Evolutionary conservation across 306 rosid species (phyloP), one percentile per base, ranked within the genome.

Genomic region (Cucurbita maxima): DNA sequence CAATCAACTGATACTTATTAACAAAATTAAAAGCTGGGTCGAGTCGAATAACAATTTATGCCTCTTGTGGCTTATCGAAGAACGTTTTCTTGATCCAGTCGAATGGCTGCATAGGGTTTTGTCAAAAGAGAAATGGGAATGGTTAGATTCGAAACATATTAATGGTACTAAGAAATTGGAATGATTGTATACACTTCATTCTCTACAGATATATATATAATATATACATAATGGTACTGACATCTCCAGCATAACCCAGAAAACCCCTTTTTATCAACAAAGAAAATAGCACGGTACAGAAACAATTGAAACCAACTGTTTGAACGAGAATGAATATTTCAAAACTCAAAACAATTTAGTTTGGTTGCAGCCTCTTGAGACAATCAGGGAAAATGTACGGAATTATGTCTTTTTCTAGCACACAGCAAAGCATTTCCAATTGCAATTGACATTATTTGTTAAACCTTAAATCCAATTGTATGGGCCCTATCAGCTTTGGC

Each of bases 31-130:
- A 68, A 45, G 34, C 57, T 47, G 41, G 5, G 73, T 13, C 8
- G 73, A 68, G 19, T 3, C 72, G n/a, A 68, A 68, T 47, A 68
- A 47, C 57, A 68, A 68, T 50, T 68, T 57, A 68, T 47, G 55
- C 77, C 76, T 88, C 93, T 66, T 83, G 84, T 34, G 79, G 91
- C 84, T 90, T 90, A 88, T 90, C 93, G 3, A 90, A 82, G 77
- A 88, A 87, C 50, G 98, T 90, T 95, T 77, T 90, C 90, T 51
- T 93, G 56, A 93, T 64, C 90, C 88, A 93, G 63, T 80, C 86
- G 83, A 91, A 88, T 14, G 98, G 96, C 98, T 90, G 88, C 71
- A 71, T 4, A 45, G 3, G 15, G n/a, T 14, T 30, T 30, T 30
- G 0, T 12, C 22, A 67, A 10, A 18, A 7, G 22, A 48, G 74